Evolutionary conservation across 148 eudicot genomes (phyloP), one percentile per base, ranked within the genome.

Genomic region (Silene latifolia): DNA sequence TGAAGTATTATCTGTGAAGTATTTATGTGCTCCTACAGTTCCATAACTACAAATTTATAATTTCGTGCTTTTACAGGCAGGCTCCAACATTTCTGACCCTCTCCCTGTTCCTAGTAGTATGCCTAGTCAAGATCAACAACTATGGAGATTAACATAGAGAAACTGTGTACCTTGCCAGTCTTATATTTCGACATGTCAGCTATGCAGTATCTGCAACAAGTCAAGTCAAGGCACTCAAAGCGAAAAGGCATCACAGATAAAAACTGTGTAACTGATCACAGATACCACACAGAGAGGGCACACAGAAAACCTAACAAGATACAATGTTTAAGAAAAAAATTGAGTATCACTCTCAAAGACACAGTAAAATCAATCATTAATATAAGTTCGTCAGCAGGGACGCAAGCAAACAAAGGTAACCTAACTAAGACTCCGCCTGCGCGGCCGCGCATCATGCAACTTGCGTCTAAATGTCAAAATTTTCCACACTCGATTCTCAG

Each of bases 151-250:
- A 23, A 0, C 10, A 61, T 19, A 20, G 27, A 39, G 60, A 51
- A 70, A 75, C 32, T n/a, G 72, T 77, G 42, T 87, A 88, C 98
- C 98, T 94, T 94, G 70, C 96, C 98, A 76, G 82, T 86, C 87
- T 82, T 90, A 70, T 90, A 91, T 39, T 84, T 92, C 19, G 98
- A 86, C 97, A 94, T 94, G 69, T 94, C 98, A 82, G 98, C 97
- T 77, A 94, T 88, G 84, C 98, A 94, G 77, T 91, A 94, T 86
- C 97, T 93, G 77, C 67, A 75, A 69, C 63, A 14, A 59, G 78
- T n/a, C n/a, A n/a, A n/a, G n/a, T 90, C 82, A 87, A 93, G 83
- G 86, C 72, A 59, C 39, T 7, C 63, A 69, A 67, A 73, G 53
- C 35, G 5, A 44, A 21, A 15, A 73, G 58, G 69, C 54, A 73